Evolutionary conservation across 164 flowering plant genomes (phyloP).

Genomic region (Cinnamomum chago): DNA sequence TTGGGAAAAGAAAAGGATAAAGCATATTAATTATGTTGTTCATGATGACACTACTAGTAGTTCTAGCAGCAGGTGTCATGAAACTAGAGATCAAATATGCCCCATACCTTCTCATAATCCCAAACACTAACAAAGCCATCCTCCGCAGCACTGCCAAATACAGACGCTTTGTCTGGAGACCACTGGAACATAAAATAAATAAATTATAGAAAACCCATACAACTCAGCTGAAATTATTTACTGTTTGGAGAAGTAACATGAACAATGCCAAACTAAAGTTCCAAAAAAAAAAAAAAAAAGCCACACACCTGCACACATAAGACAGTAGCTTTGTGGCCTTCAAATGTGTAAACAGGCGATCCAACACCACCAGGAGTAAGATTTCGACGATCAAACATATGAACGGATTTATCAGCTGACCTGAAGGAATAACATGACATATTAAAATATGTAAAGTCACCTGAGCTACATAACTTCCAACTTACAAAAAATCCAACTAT

Average conservation of each 20-base stretch:
- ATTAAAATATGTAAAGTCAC: background rate
- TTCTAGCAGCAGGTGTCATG: background rate
- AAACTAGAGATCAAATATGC: background rate
- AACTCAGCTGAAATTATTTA: background rate
- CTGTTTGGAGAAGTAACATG: background rate
- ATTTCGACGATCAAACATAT: constrained; percentile 90
- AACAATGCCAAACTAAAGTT: background rate
- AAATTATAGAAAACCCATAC: background rate
- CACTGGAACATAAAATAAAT: constrained; percentile 47
- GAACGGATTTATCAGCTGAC: constrained; percentile 94
- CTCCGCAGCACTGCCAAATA: constrained; percentile 90
- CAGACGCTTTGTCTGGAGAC: constrained; percentile 88
- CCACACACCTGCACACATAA: constrained; percentile 79
- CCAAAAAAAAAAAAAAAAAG: too few relatives aligned
- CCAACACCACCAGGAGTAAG: constrained; percentile 75
- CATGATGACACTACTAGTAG: too few relatives aligned
- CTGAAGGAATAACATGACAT: constrained; percentile 29
- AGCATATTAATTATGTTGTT: too few relatives aligned
- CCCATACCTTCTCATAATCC: constrained; percentile 60
- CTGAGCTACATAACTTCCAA: background rate
- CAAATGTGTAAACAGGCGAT: constrained; percentile 71
- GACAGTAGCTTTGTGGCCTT: constrained; percentile 84
- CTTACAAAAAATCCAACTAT: too few relatives aligned
- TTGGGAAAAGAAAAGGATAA: too few relatives aligned
- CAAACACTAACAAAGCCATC: constrained; percentile 74